Evolutionary conservation across 2,329 filamentous ascomycete genomes (phyloP).

Genomic region (Cercospora canescens): DNA sequence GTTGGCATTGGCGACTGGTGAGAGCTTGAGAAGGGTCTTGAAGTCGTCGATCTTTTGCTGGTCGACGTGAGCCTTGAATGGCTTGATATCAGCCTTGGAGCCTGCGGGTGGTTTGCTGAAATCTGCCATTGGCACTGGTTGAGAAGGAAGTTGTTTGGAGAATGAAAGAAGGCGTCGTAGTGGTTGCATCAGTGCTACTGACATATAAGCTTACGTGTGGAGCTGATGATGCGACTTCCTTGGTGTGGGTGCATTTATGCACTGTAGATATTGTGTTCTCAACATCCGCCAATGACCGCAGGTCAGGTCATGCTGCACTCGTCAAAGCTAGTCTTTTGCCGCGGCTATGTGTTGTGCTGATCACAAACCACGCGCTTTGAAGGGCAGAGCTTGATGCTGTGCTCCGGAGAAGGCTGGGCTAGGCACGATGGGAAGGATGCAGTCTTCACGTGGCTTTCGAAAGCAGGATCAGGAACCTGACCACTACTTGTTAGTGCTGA

Average conservation of each 20-base stretch:
- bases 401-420: not conserved
- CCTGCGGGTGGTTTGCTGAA: conserved; percentile 37
- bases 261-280: not conserved
- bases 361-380: not conserved
- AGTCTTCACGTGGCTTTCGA: not conserved
- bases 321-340: not conserved
- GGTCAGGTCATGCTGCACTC: not conserved
- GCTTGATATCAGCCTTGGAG: conserved; percentile 39
- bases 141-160: conserved; percentile 14
- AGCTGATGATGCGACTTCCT: not conserved
- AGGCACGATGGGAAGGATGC: not conserved
- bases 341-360: not conserved
- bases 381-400: not conserved
- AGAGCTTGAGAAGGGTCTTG: conserved; percentile 48
- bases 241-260: not conserved
- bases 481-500: too few relatives aligned
- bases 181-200: conserved; percentile 13
- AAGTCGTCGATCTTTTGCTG: conserved; percentile 50
- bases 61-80: conserved; percentile 46
- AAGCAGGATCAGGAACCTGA: not conserved
- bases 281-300: not conserved
- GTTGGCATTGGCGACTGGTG: conserved; percentile 50
- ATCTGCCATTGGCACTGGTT: conserved; percentile 18
- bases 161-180: conserved; percentile 21
- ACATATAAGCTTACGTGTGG: not conserved